These are phyloP conservation scores for Tulasnella sp. DNA, from an alignment of 768 basidiomycete species.

Conservation along the genomic window DNA sequence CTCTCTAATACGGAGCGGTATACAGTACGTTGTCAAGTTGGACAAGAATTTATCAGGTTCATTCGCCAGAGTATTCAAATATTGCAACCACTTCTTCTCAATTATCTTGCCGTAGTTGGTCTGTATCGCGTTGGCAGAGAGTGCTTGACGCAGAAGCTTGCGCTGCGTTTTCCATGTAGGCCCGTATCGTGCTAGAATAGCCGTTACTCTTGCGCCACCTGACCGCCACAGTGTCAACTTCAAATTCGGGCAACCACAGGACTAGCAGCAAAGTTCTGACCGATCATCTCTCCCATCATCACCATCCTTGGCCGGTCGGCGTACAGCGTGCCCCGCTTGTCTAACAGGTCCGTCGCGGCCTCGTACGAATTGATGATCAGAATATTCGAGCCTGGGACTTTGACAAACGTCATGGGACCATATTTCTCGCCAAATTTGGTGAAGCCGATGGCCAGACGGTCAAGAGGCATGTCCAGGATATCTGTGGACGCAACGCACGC, in stretches of 20 bases:
- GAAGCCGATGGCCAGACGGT: constrained; percentile 1
- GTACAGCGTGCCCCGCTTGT: constrained; percentile 37
- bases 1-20: not conserved
- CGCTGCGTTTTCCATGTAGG: not conserved
- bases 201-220: not conserved
- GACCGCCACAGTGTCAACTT: not conserved
- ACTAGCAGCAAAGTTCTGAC: not conserved
- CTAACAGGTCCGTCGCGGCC: constrained; percentile 36
- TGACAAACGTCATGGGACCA: constrained; percentile 29
- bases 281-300: constrained; percentile 27
- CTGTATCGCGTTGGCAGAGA: not conserved
- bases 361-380: constrained; percentile 32
- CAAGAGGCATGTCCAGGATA: constrained; percentile 17
- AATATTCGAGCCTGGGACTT: constrained; percentile 30
- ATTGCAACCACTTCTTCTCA: not conserved
- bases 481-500: not conserved
- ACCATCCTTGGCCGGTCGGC: constrained; percentile 37
- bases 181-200: not conserved
- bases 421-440: constrained; percentile 32
- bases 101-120: not conserved
- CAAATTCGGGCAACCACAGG: not conserved
- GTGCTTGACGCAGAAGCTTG: not conserved
- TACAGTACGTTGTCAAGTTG: not conserved
- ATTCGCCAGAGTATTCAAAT: not conserved
- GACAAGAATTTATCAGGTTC: constrained; percentile 5